Conservation (phyloP, 2,329 filamentous ascomycete genomes). For the Ascochyta rabiei region DNA sequence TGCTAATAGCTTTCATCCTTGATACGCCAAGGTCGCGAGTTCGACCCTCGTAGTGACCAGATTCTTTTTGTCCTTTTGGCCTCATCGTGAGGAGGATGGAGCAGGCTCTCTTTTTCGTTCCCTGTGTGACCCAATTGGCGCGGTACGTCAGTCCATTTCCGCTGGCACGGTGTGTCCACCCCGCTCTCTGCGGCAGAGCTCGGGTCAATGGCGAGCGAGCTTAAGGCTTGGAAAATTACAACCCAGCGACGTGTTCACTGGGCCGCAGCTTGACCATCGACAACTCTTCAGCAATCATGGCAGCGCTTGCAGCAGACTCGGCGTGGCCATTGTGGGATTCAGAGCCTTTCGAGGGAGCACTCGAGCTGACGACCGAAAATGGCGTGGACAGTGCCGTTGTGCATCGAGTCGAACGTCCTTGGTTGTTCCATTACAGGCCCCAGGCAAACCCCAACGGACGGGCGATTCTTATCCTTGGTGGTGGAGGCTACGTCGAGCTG, state of each 20-base stretch:
- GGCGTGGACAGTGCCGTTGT: constrained; percentile 20
- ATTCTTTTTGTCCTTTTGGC: not conserved
- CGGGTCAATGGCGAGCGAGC: constrained; percentile 15
- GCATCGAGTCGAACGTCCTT: constrained; percentile 19
- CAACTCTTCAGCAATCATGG: not conserved
- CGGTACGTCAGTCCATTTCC: not conserved
- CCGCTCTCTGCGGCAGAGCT: not conserved
- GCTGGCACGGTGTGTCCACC: not conserved
- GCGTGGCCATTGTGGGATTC: constrained; percentile 16
- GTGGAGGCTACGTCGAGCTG: constrained; percentile 28
- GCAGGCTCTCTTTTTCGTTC: not conserved
- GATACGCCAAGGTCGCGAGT: constrained; percentile 22
- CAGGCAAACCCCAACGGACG: constrained; percentile 3
- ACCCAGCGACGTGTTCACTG: not conserved
- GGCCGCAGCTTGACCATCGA: not conserved
- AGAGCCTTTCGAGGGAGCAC: constrained; percentile 18
- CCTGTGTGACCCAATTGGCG: not conserved
- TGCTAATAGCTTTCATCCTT: constrained; percentile 18
- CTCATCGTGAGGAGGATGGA: not conserved
- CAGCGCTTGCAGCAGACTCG: constrained; percentile 5
- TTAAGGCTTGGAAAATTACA: not conserved
- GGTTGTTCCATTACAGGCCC: constrained; percentile 23
- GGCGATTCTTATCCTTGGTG: constrained; percentile 19
- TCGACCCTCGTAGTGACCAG: constrained; percentile 22
- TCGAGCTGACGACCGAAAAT: constrained; percentile 2